These are phyloP conservation scores for Ustulina deusta DNA, from an alignment of 2,329 filamentous ascomycete genomes.

Conservation along the genomic window DNA sequence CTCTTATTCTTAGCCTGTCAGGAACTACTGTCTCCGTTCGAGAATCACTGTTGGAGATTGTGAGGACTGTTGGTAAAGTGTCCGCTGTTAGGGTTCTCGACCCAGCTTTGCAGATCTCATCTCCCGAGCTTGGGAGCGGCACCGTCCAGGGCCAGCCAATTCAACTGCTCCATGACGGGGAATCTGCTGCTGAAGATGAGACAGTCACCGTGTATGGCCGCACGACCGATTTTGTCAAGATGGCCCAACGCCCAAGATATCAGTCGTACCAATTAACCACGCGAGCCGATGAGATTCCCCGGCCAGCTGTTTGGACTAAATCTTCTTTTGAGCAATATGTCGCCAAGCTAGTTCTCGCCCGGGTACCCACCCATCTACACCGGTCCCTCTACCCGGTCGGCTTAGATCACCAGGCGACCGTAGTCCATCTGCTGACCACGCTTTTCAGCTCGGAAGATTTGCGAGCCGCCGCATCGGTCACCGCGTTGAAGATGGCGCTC, in stretches of 20 bases:
- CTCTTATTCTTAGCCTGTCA: constrained; percentile 45
- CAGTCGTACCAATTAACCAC: constrained; percentile 37
- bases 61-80: constrained; percentile 44
- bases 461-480: constrained; percentile 40
- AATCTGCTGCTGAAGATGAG: constrained; percentile 37
- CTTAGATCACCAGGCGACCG: constrained; percentile 46
- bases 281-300: constrained; percentile 45
- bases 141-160: constrained; percentile 26
- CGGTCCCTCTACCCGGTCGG: constrained; percentile 42
- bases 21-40: constrained; percentile 46
- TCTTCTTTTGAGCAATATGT: constrained; percentile 48
- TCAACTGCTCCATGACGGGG: constrained; percentile 34
- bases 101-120: constrained; percentile 33
- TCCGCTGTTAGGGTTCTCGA: constrained; percentile 45
- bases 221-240: constrained; percentile 1
- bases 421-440: constrained; percentile 44
- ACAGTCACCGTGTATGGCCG: constrained; percentile 42
- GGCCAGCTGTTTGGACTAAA: constrained; percentile 47
- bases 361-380: constrained; percentile 44
- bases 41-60: constrained; percentile 45
- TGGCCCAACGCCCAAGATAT: constrained; percentile 18
- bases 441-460: constrained; percentile 45
- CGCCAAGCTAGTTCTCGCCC: constrained; percentile 44
- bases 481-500: constrained; percentile 49
- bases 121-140: constrained; percentile 39